These are phyloP conservation scores for Dioszegia hungarica DNA, from an alignment of 768 basidiomycete genomes.

Conservation along the genomic window DNA sequence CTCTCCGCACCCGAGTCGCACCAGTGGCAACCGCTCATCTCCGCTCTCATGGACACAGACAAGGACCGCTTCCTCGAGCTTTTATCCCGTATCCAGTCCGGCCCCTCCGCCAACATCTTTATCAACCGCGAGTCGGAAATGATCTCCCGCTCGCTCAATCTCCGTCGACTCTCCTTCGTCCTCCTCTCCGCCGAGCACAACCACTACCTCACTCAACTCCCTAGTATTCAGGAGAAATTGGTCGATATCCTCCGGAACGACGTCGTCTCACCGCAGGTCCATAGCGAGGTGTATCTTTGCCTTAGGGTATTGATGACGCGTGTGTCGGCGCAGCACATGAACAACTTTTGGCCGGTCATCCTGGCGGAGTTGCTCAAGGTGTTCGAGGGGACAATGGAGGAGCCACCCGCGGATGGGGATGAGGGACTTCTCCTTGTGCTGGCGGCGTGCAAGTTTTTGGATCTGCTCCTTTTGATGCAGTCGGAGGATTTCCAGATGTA, in stretches of 20 bases:
- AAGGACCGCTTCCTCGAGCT: slow-evolving; percentile 80
- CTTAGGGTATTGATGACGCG: slow-evolving; percentile 86
- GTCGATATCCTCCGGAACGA: slow-evolving; percentile 82
- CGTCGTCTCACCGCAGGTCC: slow-evolving; percentile 72
- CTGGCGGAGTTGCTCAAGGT: slow-evolving; percentile 89
- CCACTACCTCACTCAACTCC: slow-evolving; percentile 80
- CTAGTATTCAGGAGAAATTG: slow-evolving; percentile 91
- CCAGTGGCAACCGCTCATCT: slow-evolving; percentile 74
- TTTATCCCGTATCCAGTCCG: slow-evolving; percentile 63
- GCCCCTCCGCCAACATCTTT: slow-evolving; percentile 92
- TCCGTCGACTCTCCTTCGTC: slow-evolving; percentile 79
- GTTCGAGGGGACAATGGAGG: slow-evolving; percentile 72
- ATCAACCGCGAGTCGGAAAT: slow-evolving; percentile 93
- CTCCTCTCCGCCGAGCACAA: slow-evolving; percentile 87
- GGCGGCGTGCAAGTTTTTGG: slow-evolving; percentile 88
- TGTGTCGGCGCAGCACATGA: slow-evolving; percentile 80
- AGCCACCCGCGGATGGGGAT: slow-evolving; percentile 71
- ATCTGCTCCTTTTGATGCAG: slow-evolving; percentile 84
- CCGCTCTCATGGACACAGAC: slow-evolving; percentile 75
- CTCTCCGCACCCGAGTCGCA: slow-evolving; percentile 52
- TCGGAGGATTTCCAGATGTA: slow-evolving; percentile 98
- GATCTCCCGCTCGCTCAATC: slow-evolving; percentile 73
- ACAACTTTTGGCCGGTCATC: slow-evolving; percentile 94
- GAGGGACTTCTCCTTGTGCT: slow-evolving; percentile 78
- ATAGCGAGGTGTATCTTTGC: slow-evolving; percentile 91